Evolutionary conservation across 179 eudicot species (phyloP).

Genomic region (Vitellaria paradoxa): DNA sequence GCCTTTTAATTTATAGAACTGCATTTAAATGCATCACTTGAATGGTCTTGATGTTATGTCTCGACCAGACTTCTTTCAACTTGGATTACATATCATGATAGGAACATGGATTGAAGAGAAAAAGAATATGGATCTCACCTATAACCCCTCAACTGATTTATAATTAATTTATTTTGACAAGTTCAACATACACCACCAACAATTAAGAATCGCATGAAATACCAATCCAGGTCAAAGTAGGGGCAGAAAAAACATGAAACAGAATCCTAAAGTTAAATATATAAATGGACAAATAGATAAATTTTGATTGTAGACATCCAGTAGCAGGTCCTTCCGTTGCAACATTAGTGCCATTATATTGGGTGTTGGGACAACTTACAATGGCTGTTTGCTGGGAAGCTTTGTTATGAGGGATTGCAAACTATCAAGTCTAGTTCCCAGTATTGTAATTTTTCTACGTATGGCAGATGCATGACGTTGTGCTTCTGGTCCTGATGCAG

Average conservation of each 20-base stretch:
- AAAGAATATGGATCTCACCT: background rate
- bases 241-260: background rate
- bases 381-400: constrained; percentile 67
- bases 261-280: background rate
- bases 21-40: background rate
- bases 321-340: background rate
- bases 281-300: background rate
- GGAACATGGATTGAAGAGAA: constrained; percentile 2
- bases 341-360: background rate
- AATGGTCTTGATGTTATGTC: background rate
- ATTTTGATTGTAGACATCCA: background rate
- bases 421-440: constrained; percentile 88
- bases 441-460: constrained; percentile 80
- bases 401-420: constrained; percentile 64
- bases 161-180: too few species aligned
- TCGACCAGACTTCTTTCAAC: background rate
- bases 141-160: background rate
- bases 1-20: background rate
- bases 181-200: background rate
- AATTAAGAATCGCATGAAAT: background rate
- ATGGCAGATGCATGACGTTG: constrained; percentile 85
- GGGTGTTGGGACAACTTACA: constrained; percentile 44
- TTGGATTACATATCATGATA: background rate
- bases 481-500: constrained; percentile 65
- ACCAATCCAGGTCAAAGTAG: background rate